Evolutionary conservation across 768 basidiomycete species (phyloP).

Genomic region (Amanita rimosa): DNA sequence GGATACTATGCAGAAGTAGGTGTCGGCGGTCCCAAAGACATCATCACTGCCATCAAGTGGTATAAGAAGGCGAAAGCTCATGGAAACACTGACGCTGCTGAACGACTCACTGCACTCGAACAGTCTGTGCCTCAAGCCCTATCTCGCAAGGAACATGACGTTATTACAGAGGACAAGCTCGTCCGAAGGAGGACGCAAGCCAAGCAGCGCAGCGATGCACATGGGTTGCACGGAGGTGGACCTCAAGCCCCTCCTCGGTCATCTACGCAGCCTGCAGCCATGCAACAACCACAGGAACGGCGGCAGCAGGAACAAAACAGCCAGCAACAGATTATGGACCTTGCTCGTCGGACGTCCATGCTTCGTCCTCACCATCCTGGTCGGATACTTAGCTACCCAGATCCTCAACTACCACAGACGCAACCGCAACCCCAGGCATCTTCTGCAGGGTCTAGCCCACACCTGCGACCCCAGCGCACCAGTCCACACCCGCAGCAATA

Average conservation of each 20-base stretch:
- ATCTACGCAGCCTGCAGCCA: no score
- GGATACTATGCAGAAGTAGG: conserved; percentile 94
- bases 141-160: conserved; percentile 72
- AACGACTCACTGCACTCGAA: conserved; percentile 60
- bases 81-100: conserved; percentile 71
- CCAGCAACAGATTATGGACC: conserved; percentile 4
- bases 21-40: conserved; percentile 59
- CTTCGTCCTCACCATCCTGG: conserved; percentile 4
- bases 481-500: conserved; percentile 18
- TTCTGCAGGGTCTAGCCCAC: neutral
- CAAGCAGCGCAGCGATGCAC: conserved; percentile 39
- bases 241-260: no score
- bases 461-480: conserved; percentile 2
- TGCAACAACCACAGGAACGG: neutral
- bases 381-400: neutral
- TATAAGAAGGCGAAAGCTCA: conserved; percentile 73
- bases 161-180: conserved; percentile 66
- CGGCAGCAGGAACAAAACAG: neutral
- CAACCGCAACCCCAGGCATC: neutral
- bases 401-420: neutral
- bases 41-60: conserved; percentile 64
- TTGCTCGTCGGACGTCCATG: conserved; percentile 5
- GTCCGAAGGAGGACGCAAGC: conserved; percentile 74
- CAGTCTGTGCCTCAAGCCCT: conserved; percentile 51
- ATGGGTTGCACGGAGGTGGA: conserved; percentile 1